A percentile compares a stretch with the other conserved stretches of the same genome.
These are phyloP conservation scores for Neurospora hispaniola DNA, from an alignment of 495 filamentous ascomycete genomes.

Conservation along the genomic window DNA sequence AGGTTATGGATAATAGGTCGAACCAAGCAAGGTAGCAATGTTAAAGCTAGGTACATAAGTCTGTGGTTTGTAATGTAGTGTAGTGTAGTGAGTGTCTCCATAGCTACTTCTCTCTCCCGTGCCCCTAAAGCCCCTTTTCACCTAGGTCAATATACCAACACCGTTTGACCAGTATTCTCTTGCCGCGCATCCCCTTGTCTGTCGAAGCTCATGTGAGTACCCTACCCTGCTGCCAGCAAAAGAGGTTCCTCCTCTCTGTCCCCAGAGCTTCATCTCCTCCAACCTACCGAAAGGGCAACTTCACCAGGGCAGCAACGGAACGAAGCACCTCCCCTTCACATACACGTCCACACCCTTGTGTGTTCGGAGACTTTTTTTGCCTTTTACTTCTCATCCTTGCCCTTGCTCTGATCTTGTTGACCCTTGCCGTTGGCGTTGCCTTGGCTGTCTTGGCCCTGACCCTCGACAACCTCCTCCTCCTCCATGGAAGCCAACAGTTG, in stretches of 20 bases:
- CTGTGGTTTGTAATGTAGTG: background rate
- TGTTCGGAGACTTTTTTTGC: background rate
- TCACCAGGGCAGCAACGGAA: background rate
- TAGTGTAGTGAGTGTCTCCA: background rate
- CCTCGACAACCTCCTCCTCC: background rate
- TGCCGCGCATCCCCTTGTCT: background rate
- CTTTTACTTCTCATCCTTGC: background rate
- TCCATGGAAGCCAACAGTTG: slow-evolving; percentile 31
- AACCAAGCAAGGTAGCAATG: background rate
- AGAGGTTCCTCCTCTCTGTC: background rate
- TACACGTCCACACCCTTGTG: background rate
- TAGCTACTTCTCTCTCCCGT: background rate
- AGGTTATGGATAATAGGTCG: no score
- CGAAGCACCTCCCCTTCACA: background rate
- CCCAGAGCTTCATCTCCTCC: background rate
- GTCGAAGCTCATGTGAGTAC: background rate
- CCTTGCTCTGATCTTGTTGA: background rate
- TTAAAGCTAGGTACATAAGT: background rate
- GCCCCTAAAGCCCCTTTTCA: background rate
- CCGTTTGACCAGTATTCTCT: background rate
- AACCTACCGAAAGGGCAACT: background rate
- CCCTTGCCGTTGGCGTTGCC: background rate
- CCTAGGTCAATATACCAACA: background rate
- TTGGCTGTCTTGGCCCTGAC: background rate
- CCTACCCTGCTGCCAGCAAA: background rate